Evolutionary conservation across 2,329 filamentous ascomycete genomes (phyloP).

Genomic region (Grosmannia huntii): DNA sequence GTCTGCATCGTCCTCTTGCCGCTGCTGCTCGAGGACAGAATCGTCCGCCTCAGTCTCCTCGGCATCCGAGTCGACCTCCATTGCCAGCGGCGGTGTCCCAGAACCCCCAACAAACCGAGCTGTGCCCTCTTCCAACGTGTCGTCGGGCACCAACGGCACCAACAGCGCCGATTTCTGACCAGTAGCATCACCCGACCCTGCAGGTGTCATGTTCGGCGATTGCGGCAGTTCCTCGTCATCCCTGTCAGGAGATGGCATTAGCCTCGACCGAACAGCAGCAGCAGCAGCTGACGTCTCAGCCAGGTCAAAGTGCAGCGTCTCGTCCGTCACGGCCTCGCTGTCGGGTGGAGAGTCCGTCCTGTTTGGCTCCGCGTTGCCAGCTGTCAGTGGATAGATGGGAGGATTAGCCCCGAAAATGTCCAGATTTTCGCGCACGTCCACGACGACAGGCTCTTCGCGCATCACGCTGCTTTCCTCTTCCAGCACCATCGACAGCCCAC

Average conservation of each 20-base stretch:
- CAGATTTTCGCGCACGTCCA: constrained; percentile 20
- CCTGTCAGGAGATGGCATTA: neutral
- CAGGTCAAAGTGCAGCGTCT: neutral
- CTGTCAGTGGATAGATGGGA: neutral
- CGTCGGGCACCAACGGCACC: constrained; percentile 1
- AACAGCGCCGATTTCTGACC: neutral
- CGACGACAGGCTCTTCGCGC: constrained; percentile 9
- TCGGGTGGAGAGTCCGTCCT: neutral
- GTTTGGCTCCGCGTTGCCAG: neutral
- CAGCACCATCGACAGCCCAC: neutral
- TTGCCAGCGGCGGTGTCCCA: neutral
- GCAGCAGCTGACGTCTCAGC: neutral
- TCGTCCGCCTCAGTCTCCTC: neutral
- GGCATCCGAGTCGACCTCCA: neutral
- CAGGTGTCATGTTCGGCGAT: neutral
- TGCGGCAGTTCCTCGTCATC: neutral
- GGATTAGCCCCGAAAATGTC: constrained; percentile 20
- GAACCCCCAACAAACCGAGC: neutral
- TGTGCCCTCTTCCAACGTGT: neutral
- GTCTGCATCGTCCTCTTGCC: neutral
- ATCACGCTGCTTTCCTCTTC: neutral
- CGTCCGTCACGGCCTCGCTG: neutral
- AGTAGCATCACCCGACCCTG: neutral
- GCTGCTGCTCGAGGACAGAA: neutral
- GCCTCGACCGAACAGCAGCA: neutral